Base-by-base conservation (phyloP, 495 filamentous ascomycete species). In the Rostrohypoxylon terebratum region DNA sequence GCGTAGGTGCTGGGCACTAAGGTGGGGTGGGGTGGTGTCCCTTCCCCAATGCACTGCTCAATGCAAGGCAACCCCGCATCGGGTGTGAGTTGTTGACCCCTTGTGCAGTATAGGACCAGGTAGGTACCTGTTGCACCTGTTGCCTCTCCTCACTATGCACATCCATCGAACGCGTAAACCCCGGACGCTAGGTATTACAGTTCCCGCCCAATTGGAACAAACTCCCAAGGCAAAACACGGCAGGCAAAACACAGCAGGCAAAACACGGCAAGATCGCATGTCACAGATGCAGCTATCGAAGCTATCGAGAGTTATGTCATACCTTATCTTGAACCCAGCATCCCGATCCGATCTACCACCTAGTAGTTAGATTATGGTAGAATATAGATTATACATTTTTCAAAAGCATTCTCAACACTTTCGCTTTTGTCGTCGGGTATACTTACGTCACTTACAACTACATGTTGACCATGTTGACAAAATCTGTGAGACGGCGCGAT, bases 11-110 rank as follows among this genome's bases (percentile, higher is more conserved):
- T 47, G 11, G 11, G n/a, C 47, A 10, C 10, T 50, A 62, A 67
- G 69, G 69, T 67, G 69, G 69, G 69, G 69, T 67, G 60, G n/a
- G n/a, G n/a, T n/a, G n/a, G n/a, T n/a, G n/a, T n/a, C 21, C 58
- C 21, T 28, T 68, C 53, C 5, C 48, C 28, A 59, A 42, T 72
- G 59, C 58, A 58, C 25, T 68, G 44, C 5, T 54, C 28, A 59
- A 42, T 72, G 59, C 58, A 58, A 64, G 47, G 64, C 60, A 73
- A 73, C 70, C 70, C 70, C 70, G 70, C 70, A 44, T 68, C 65
- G 47, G 64, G 60, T 60, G 59, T 60, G n/a, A n/a, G n/a, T n/a
- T n/a, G 54, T 47, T 47, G 13, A 16, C 34, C 63, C 59, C 45
- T 6, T 40, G 31, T 38, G 28, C 28, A 28, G 28, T 28, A 3